phyloP scores from a whole-genome alignment of 2,329 filamentous ascomycete species.

The Fusarium sp. region DNA sequence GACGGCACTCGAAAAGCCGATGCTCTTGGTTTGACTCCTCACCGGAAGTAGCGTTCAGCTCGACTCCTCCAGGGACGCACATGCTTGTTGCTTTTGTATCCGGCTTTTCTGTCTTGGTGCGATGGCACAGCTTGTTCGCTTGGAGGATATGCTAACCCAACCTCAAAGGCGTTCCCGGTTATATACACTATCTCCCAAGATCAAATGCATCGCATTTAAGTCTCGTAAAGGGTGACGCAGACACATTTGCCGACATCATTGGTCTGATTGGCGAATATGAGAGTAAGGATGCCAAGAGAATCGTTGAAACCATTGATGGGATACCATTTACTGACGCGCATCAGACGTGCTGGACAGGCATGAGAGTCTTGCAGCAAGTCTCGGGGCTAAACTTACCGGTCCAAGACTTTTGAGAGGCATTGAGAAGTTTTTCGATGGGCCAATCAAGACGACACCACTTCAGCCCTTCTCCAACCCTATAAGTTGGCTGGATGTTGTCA shows the following conservation, averaged over 20 bases:
- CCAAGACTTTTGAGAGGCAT: conserved; percentile 87
- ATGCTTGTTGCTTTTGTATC: conserved; percentile 38
- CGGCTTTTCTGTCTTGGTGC: conserved; percentile 30
- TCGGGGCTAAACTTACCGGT: conserved; percentile 83
- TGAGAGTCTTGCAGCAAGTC: conserved; percentile 85
- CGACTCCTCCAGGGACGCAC: conserved; percentile 33
- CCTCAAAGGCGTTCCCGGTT: conserved; percentile 38
- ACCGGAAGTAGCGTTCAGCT: conserved; percentile 26
- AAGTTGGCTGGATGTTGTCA: conserved; percentile 86
- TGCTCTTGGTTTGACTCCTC: conserved; percentile 13
- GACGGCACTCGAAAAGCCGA: conserved; percentile 7
- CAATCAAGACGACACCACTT: conserved; percentile 66
- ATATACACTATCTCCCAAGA: conserved; percentile 65
- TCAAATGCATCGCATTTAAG: conserved; percentile 56
- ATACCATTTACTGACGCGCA: conserved; percentile 24
- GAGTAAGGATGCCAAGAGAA: conserved; percentile 50
- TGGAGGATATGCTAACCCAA: conserved; percentile 36
- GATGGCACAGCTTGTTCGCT: conserved; percentile 26
- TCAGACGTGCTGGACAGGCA: conserved; percentile 80
- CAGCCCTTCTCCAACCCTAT: conserved; percentile 70
- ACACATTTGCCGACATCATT: conserved; percentile 78
- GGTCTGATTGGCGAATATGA: conserved; percentile 82
- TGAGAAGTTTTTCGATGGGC: conserved; percentile 84
- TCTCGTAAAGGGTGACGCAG: conserved; percentile 64
- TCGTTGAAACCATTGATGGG: background rate